Evolutionary conservation across 352 stramenopile species (phyloP), one percentile per base, ranked within the genome.

Genomic region (Phytophthora vignae): DNA sequence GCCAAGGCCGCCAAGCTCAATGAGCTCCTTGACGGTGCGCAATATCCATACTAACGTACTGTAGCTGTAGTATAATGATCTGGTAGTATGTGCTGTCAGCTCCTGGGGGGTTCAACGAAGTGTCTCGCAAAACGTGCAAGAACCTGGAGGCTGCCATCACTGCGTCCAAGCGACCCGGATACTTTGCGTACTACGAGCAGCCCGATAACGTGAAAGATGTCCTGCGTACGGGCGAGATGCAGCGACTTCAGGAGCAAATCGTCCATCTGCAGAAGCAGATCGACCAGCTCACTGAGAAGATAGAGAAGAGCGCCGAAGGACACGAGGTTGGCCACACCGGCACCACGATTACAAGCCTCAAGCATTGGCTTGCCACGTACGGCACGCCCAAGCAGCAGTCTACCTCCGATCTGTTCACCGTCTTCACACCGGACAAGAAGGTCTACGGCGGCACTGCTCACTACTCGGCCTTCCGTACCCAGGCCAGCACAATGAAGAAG

Each of bases 121-220:
- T 71, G 19, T 92, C 85, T 46, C 85, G 79, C 31, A 93, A 92
- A 72, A 92, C 85, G 27, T 84, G 83, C 70, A 94, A 94, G 78
- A 93, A 94, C 73, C 72, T 95, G 38, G 84, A 95, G 53, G 88
- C 81, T 7, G 88, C 85, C 21, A 91, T 95, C 70, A 85, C 83
- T 10, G 83, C 84, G 1, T 93, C 84, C 62, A 92, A 93, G 67
- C 82, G 71, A 1, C 88, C 88, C 2, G 88, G 85, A 12, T 93
- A 92, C 60, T 93, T 95, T 56, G 50, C 61, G 4, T 93, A 95
- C 69, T 92, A 88, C 33, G 84, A 95, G 60, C 66, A 82, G 12
- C 86, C 85, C 0, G 85, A 93, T 14, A 71, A 92, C 15, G 62
- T 81, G 44, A 89, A 91, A 53, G 75, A 71, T 22, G 57, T 83